phyloP scores from a whole-genome alignment of 331 rosid genomes.

The Quercus phellos region DNA sequence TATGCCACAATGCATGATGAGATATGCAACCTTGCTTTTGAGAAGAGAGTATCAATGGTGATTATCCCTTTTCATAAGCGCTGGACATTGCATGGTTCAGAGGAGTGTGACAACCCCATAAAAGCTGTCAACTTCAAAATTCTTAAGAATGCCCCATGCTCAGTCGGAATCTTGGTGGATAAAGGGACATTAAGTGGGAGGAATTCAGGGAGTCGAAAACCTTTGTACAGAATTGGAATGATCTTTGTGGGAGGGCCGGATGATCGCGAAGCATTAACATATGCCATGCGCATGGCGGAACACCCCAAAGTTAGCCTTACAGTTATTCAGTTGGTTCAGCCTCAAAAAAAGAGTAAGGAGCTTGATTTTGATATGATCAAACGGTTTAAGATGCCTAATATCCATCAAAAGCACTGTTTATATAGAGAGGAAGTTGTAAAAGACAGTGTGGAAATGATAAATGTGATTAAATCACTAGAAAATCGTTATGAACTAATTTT shows the following conservation, averaged over 20 bases:
- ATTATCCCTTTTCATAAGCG: slow-evolving; percentile 50
- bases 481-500: slow-evolving; percentile 37
- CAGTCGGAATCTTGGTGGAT: slow-evolving; percentile 49
- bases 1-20: slow-evolving; percentile 60
- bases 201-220: neutral
- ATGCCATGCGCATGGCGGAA: slow-evolving; percentile 50
- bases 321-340: slow-evolving; percentile 15
- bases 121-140: slow-evolving; percentile 49
- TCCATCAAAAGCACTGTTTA: slow-evolving; percentile 1
- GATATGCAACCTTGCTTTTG: slow-evolving; percentile 40
- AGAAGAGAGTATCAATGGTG: slow-evolving; percentile 33
- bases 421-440: slow-evolving; percentile 37
- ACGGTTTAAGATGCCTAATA: slow-evolving; percentile 20
- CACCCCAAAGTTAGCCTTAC: slow-evolving; percentile 35
- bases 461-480: slow-evolving; percentile 29
- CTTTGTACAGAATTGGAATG: slow-evolving; percentile 27
- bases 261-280: slow-evolving; percentile 57
- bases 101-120: slow-evolving; percentile 9
- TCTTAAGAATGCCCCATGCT: slow-evolving; percentile 48
- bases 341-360: neutral
- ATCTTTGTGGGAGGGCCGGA: slow-evolving; percentile 50
- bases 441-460: slow-evolving; percentile 39
- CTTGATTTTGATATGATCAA: slow-evolving; percentile 28
- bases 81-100: neutral
- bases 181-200: slow-evolving; percentile 12